These are phyloP conservation scores for Botryobasidium botryosum DNA, from an alignment of 768 basidiomycete genomes.

Conservation along the genomic window DNA sequence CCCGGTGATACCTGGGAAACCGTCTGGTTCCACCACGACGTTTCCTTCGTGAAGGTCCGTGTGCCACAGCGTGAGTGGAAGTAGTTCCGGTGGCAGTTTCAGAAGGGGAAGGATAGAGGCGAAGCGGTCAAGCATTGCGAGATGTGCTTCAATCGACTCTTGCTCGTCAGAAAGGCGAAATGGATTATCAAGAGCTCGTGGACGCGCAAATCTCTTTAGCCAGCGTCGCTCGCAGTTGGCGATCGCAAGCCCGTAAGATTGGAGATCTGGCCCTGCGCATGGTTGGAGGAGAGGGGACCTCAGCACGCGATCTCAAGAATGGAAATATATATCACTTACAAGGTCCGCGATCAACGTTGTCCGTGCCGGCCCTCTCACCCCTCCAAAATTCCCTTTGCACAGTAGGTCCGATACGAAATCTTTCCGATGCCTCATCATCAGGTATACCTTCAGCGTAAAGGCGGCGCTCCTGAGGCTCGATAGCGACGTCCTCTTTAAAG, in stretches of 20 bases:
- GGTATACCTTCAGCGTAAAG: slow-evolving; percentile 11
- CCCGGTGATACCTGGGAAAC: slow-evolving; percentile 1
- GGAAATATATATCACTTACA: slow-evolving; percentile 19
- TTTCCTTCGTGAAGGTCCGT: slow-evolving; percentile 12
- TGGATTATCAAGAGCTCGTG: background rate
- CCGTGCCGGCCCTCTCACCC: slow-evolving; percentile 15
- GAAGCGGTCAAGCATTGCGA: background rate
- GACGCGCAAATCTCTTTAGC: background rate
- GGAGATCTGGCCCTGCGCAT: background rate
- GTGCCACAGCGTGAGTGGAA: slow-evolving; percentile 13
- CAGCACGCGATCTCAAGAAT: background rate
- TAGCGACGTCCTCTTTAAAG: slow-evolving; percentile 17
- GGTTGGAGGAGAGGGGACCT: background rate
- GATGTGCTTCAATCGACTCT: background rate
- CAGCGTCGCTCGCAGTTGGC: background rate
- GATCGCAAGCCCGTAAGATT: background rate
- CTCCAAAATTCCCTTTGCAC: slow-evolving; percentile 19
- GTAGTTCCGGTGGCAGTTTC: background rate
- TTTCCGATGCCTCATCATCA: too few species aligned
- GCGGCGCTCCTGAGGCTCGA: background rate
- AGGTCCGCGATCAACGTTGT: slow-evolving; percentile 20
- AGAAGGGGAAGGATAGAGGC: background rate
- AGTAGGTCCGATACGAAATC: slow-evolving; percentile 20
- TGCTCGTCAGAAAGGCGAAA: background rate
- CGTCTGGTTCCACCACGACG: slow-evolving; percentile 12